Conservation (phyloP, 352 stramenopile genomes). For the Globisporangium uncinulatum region DNA sequence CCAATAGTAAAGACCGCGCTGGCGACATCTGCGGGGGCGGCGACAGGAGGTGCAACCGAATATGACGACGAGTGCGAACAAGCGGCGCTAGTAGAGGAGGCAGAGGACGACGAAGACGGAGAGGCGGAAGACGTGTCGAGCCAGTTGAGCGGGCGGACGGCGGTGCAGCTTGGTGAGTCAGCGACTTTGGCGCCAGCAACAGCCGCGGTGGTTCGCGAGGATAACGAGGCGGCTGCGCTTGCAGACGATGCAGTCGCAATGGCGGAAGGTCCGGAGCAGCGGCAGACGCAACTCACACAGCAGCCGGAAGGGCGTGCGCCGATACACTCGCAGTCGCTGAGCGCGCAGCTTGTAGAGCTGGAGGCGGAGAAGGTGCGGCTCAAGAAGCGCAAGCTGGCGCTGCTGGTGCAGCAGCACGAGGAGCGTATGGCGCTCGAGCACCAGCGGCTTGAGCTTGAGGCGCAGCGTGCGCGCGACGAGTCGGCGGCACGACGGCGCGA, state of each 20-base stretch:
- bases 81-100: neutral
- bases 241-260: neutral
- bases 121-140: constrained; percentile 6
- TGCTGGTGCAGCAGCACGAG: constrained; percentile 30
- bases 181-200: constrained; percentile 1
- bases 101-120: constrained; percentile 4
- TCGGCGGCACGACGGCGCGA: constrained; percentile 8
- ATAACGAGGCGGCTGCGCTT: neutral
- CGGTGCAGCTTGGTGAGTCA: too few relatives aligned
- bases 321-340: constrained; percentile 10
- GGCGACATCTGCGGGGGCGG: neutral
- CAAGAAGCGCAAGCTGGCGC: constrained; percentile 34
- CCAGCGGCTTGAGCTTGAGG: constrained; percentile 17
- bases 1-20: neutral
- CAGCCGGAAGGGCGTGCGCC: constrained; percentile 2
- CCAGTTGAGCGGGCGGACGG: neutral
- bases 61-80: neutral
- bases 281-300: neutral
- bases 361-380: constrained; percentile 34
- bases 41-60: too few relatives aligned
- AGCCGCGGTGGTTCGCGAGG: constrained; percentile 2
- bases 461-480: constrained; percentile 20
- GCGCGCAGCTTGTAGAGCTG: constrained; percentile 23
- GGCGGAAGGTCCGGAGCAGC: neutral
- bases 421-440: constrained; percentile 29